Conservation (phyloP, 345 rosid species). For the Euphorbia peplus region DNA sequence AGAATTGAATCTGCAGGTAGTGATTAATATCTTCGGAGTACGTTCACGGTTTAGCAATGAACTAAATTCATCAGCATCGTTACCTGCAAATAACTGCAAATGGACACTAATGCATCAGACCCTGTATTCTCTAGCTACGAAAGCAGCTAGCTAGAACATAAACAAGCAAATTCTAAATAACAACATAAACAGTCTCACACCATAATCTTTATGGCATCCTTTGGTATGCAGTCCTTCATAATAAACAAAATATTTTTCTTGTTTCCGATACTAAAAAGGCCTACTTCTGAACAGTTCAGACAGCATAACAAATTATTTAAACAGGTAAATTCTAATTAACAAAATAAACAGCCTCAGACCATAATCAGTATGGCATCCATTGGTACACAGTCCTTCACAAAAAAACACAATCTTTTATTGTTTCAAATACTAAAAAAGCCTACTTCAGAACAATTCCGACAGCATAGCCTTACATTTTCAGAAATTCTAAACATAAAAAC, state of each 20-base stretch:
- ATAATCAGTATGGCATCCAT: not conserved
- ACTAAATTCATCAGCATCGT: slow-evolving; percentile 87
- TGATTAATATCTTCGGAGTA: slow-evolving; percentile 67
- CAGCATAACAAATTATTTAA: not conserved
- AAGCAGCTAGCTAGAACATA: not conserved
- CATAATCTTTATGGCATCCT: not conserved
- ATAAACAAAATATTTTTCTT: not conserved
- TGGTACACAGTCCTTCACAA: not conserved
- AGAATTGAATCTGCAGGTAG: slow-evolving; percentile 93
- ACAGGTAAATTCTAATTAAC: not conserved
- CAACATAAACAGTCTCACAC: not conserved
- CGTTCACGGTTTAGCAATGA: slow-evolving; percentile 52
- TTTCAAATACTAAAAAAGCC: not conserved
- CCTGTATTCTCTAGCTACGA: not conserved
- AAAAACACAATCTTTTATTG: not conserved
- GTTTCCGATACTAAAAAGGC: not conserved
- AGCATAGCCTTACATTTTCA: not conserved
- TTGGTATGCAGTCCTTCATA: too few relatives aligned
- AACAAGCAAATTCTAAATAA: not conserved
- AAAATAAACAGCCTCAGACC: not conserved
- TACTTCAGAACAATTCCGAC: not conserved
- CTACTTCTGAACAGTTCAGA: not conserved
- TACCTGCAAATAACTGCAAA: slow-evolving; percentile 72
- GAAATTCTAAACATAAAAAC: not conserved
- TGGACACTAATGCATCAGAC: slow-evolving; percentile 1